Conservation (phyloP, 352 stramenopile species). For the Globisporangium paddicum region DNA sequence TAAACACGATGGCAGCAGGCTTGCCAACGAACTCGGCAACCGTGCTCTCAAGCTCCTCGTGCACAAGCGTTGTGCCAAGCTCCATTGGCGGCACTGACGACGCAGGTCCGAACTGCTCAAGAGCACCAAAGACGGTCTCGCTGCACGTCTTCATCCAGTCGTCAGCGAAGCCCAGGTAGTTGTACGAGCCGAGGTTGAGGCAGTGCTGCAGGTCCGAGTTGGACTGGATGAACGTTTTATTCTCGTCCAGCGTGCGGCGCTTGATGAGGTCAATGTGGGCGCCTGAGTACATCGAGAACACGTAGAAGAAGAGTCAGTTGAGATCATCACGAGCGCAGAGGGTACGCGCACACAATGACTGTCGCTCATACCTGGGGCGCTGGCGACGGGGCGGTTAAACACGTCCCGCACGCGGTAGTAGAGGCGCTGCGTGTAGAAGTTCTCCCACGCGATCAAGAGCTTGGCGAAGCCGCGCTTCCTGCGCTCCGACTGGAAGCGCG, state of each 20-base stretch:
- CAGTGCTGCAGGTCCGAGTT: conserved; percentile 42
- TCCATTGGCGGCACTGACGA: conserved; percentile 28
- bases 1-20: conserved; percentile 80
- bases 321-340: too few relatives aligned
- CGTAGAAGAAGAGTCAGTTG: conserved; percentile 24
- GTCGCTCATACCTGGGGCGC: conserved; percentile 18
- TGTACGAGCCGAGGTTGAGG: conserved; percentile 96
- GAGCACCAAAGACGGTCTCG: conserved; percentile 53
- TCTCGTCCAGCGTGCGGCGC: conserved; percentile 35
- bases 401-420: conserved; percentile 90
- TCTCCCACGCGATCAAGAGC: conserved; percentile 90
- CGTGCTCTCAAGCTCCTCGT: conserved; percentile 82
- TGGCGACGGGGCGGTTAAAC: conserved; percentile 33
- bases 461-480: conserved; percentile 53
- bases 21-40: conserved; percentile 93
- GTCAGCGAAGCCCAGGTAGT: conserved; percentile 96
- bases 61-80: conserved; percentile 66
- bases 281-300: conserved; percentile 89
- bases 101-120: conserved; percentile 65
- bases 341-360: too few relatives aligned
- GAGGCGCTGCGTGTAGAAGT: conserved; percentile 92
- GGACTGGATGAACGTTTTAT: conserved; percentile 26
- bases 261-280: conserved; percentile 88
- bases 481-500: conserved; percentile 25
- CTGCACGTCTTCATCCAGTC: conserved; percentile 92